phyloP scores from a whole-genome alignment of 2,329 filamentous ascomycete species.

The Neonectria neomacrospora region DNA sequence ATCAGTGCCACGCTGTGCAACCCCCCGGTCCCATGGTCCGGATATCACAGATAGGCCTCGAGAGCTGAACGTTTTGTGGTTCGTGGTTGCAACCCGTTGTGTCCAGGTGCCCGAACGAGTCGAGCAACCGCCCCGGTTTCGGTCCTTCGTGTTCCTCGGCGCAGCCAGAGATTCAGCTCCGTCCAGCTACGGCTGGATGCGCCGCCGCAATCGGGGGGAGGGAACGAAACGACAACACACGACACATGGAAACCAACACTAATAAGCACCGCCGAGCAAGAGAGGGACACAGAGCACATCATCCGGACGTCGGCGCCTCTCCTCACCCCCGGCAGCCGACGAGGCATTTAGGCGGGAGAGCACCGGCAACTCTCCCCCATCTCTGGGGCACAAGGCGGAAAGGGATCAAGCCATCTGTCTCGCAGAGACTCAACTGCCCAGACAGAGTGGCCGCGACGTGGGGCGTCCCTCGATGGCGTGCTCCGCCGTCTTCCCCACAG shows the following conservation, averaged over 20 bases:
- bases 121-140: not conserved
- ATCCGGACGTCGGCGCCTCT: conserved; percentile 11
- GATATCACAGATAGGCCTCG: not conserved
- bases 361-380: not conserved
- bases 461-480: conserved; percentile 30
- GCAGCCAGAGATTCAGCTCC: not conserved
- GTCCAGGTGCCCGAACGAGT: not conserved
- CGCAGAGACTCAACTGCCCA: not conserved
- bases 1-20: conserved; percentile 11
- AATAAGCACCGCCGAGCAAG: not conserved
- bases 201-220: conserved; percentile 3
- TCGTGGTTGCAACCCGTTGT: not conserved
- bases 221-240: not conserved
- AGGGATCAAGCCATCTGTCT: conserved; percentile 28
- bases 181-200: not conserved
- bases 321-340: conserved; percentile 21
- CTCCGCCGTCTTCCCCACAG: conserved; percentile 25
- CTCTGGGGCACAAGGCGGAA: not conserved
- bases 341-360: conserved; percentile 20
- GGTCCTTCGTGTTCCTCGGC: not conserved
- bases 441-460: too few relatives aligned
- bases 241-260: not conserved
- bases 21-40: not conserved
- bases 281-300: conserved; percentile 14
- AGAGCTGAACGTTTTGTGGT: conserved; percentile 2